Evolutionary conservation across 768 basidiomycete genomes (phyloP), one percentile per base, ranked within the genome.

Genomic region (Trametes coccinea): DNA sequence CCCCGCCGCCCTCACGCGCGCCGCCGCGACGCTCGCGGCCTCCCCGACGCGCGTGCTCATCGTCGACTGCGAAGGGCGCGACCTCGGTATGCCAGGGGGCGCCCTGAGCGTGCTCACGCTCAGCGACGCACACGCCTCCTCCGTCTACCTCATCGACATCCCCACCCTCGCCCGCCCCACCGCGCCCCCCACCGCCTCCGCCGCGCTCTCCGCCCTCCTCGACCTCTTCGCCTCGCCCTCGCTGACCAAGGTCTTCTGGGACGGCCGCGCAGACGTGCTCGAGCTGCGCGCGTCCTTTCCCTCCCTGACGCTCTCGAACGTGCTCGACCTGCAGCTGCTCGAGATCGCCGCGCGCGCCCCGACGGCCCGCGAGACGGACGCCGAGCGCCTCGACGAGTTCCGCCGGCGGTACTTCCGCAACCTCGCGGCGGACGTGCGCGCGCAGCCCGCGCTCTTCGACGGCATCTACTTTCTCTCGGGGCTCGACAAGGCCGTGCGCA

Each of bases 321-420:
- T 79, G 30, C 64, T 79, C 17, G 78, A 79, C 63, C 71, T 79
- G 30, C 78, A 78, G 61, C 67, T 79, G 17, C 77, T 71, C 6
- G 78, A 79, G 59, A 71, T 78, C 54, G 56, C 46, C 4, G 17
- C 46, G 27, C 46, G 46, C 11, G 10, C 1, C 4, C 17, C 22
- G 3, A 22, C 46, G 17, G 65, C 68, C 3, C 72, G 69, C 2
- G 73, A 74, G 45, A 58, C 56, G 51, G 70, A 76, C 11, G 63
- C 66, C 52, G 66, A 5, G 30, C n/a, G 54, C 14, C 31, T 30
- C 7, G 9, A 16, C 8, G 30, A 50, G 5, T 31, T 56, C 44
- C 22, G 14, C n/a, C 41, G 47, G 9, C 40, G 47, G 10, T 56
- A 45, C 31, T 62, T 62, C 55, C 29, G 30, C 11, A 16, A 22